phyloP scores from a whole-genome alignment of 2,329 filamentous ascomycete genomes.

The Sporothrix pallida region DNA sequence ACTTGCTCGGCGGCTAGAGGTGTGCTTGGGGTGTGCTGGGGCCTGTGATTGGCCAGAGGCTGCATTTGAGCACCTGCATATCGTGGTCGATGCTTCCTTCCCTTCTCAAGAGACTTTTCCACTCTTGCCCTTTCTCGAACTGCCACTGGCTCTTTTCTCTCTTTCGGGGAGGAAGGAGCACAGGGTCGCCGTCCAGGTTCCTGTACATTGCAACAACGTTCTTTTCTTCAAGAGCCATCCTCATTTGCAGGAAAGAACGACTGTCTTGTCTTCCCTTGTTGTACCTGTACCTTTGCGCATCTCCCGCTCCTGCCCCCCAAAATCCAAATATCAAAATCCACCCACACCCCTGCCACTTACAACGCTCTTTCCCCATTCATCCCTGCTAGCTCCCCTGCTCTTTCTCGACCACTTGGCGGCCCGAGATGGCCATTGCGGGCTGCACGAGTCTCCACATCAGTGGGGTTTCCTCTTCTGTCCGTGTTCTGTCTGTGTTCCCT shows the following conservation, averaged over 20 bases:
- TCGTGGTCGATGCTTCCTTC: slow-evolving; percentile 24
- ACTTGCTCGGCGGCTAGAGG: slow-evolving; percentile 30
- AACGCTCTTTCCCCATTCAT: background rate
- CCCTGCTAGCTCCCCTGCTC: slow-evolving; percentile 19
- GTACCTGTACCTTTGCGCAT: slow-evolving; percentile 11
- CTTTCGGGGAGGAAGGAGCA: slow-evolving; percentile 1
- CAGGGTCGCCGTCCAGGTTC: background rate
- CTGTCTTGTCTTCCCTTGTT: background rate
- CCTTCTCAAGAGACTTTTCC: slow-evolving; percentile 13
- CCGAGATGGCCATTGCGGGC: slow-evolving; percentile 23
- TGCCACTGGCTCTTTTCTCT: slow-evolving; percentile 6
- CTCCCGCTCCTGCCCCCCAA: slow-evolving; percentile 18
- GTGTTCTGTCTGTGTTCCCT: background rate
- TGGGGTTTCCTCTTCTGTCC: background rate
- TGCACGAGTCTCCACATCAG: background rate
- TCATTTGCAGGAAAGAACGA: background rate
- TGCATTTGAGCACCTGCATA: slow-evolving; percentile 25
- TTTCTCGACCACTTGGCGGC: slow-evolving; percentile 27
- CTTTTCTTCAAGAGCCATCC: background rate
- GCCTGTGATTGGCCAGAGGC: slow-evolving; percentile 27
- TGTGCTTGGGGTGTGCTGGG: slow-evolving; percentile 25
- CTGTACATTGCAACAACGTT: background rate
- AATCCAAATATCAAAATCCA: background rate
- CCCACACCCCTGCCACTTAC: slow-evolving; percentile 1
- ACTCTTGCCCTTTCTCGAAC: slow-evolving; percentile 17